Evolutionary conservation across 805 yeast species (phyloP).

Genomic region (Saccharomycopsis synnaedendra): DNA sequence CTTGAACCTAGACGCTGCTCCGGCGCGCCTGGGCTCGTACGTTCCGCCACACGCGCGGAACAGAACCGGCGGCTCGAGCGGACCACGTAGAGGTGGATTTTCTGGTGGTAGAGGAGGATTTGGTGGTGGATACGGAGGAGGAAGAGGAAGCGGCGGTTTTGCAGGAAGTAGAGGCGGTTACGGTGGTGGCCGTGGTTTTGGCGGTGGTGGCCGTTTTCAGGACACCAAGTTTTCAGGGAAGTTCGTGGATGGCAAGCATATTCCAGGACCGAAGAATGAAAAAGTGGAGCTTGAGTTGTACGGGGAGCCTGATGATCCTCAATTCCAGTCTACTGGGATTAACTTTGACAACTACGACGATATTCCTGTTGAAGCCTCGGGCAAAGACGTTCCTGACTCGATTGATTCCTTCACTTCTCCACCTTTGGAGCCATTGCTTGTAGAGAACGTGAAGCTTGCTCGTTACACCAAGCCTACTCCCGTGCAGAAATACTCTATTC

Average conservation of each 20-base stretch:
- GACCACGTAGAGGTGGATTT: slow-evolving; percentile 15
- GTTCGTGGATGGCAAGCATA: slow-evolving; percentile 81
- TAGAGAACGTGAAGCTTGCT: slow-evolving; percentile 79
- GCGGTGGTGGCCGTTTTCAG: slow-evolving; percentile 20
- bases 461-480: slow-evolving; percentile 96
- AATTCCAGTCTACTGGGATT: slow-evolving; percentile 88
- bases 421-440: slow-evolving; percentile 76
- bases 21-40: slow-evolving; percentile 26
- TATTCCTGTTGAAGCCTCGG: slow-evolving; percentile 96
- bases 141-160: slow-evolving; percentile 13
- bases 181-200: slow-evolving; percentile 21
- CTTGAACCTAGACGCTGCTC: slow-evolving; percentile 35
- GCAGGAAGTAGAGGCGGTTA: slow-evolving; percentile 20
- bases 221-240: slow-evolving; percentile 45
- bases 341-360: slow-evolving; percentile 98
- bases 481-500: slow-evolving; percentile 88
- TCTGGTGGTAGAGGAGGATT: slow-evolving; percentile 17
- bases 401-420: slow-evolving; percentile 80
- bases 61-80: slow-evolving; percentile 19
- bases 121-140: slow-evolving; percentile 13
- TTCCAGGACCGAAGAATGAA: slow-evolving; percentile 66
- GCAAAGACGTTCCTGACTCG: slow-evolving; percentile 91
- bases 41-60: slow-evolving; percentile 45
- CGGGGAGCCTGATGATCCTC: slow-evolving; percentile 59
- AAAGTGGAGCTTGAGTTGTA: slow-evolving; percentile 69